Evolutionary conservation across 352 stramenopile species (phyloP).

Genomic region (Globisporangium sylvaticum): DNA sequence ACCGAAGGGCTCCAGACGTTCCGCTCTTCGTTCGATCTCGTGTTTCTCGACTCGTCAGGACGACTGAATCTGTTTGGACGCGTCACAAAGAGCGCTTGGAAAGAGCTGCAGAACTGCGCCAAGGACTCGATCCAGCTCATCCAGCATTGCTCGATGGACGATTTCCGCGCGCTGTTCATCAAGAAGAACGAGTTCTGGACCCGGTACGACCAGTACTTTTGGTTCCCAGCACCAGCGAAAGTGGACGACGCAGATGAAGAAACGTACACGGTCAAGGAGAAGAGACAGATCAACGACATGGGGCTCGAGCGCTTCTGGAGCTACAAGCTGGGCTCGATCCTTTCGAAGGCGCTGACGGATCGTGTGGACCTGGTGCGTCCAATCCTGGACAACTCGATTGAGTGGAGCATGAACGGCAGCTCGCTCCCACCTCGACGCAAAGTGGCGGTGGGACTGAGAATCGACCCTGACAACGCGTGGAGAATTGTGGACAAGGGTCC

Average conservation of each 20-base stretch:
- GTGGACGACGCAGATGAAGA: slow-evolving; percentile 58
- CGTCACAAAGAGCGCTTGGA: slow-evolving; percentile 59
- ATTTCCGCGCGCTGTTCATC: slow-evolving; percentile 81
- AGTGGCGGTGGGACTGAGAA: slow-evolving; percentile 74
- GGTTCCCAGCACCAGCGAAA: slow-evolving; percentile 49
- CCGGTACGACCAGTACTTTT: slow-evolving; percentile 85
- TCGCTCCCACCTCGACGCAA: slow-evolving; percentile 41
- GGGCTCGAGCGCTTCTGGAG: slow-evolving; percentile 71
- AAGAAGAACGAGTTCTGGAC: slow-evolving; percentile 80
- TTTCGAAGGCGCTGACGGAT: slow-evolving; percentile 58
- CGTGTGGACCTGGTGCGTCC: slow-evolving; percentile 63
- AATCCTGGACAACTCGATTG: slow-evolving; percentile 31
- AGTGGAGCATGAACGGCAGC: slow-evolving; percentile 50
- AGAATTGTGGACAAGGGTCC: slow-evolving; percentile 89
- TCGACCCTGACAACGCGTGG: slow-evolving; percentile 71
- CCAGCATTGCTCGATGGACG: slow-evolving; percentile 61
- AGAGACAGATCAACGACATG: slow-evolving; percentile 67
- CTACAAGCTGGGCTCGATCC: slow-evolving; percentile 42
- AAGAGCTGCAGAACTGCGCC: slow-evolving; percentile 61
- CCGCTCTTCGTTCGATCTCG: slow-evolving; percentile 58
- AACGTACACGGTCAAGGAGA: slow-evolving; percentile 66
- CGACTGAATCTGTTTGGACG: slow-evolving; percentile 74
- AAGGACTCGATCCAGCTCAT: slow-evolving; percentile 57
- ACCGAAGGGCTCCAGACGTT: slow-evolving; percentile 67
- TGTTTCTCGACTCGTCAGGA: slow-evolving; percentile 75